phyloP scores from a whole-genome alignment of 129 eudicot species.

The Ambrosia trifida region DNA sequence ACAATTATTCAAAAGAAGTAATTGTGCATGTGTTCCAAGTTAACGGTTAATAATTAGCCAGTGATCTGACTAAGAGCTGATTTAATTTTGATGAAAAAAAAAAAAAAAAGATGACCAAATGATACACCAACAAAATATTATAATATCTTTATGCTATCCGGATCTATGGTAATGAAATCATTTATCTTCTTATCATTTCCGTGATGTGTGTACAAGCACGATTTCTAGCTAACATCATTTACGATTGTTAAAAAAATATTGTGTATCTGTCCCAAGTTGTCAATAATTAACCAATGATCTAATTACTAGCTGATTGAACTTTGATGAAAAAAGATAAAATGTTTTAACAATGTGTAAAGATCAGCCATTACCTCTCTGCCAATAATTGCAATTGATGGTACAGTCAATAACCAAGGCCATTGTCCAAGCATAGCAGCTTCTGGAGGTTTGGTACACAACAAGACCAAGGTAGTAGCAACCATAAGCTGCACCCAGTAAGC shows the following conservation, averaged over 20 bases:
- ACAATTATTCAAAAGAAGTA: not conserved
- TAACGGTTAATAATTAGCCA: not conserved
- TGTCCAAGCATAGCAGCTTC: slow-evolving; percentile 74
- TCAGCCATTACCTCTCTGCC: slow-evolving; percentile 81
- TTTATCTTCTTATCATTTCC: no score
- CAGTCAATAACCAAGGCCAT: slow-evolving; percentile 78
- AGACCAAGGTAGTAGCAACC: slow-evolving; percentile 94
- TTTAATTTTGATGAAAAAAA: no score
- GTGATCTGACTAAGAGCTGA: no score
- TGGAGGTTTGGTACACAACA: slow-evolving; percentile 83
- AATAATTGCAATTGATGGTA: slow-evolving; percentile 88
- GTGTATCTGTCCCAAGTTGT: slow-evolving; percentile 5
- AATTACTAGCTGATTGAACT: not conserved
- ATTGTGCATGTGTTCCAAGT: not conserved
- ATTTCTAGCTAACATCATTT: slow-evolving; percentile 19
- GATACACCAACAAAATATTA: not conserved
- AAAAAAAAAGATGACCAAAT: no score
- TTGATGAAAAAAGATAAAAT: not conserved
- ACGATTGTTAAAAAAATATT: not conserved
- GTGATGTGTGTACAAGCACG: not conserved
- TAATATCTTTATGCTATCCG: no score
- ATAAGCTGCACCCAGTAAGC: slow-evolving; percentile 73
- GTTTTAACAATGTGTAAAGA: slow-evolving; percentile 10
- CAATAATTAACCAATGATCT: not conserved
- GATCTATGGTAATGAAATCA: no score